Base-by-base conservation (phyloP, 2,329 filamentous ascomycete species). In the Dendrostoma leiphaemia region DNA sequence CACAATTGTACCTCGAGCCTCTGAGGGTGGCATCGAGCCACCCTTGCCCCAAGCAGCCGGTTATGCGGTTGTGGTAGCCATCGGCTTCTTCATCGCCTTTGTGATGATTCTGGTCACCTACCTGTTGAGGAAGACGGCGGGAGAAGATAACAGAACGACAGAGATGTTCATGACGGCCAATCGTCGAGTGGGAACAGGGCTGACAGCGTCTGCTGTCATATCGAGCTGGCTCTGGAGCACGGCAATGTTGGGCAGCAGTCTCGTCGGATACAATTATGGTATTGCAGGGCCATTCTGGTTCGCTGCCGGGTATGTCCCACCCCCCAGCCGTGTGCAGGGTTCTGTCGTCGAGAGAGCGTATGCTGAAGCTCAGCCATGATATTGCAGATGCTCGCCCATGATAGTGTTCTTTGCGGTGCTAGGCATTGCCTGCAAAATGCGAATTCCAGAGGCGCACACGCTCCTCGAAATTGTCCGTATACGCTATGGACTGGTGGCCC, bases 201-300 rank as follows among this genome's bases (percentile, higher is more conserved):
- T 81, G 23, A 80, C 77, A 8, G 74, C 78, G 3, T 81, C 78
- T 0, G 78, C 79, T 6, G 78, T 81, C 1, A 74, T 81, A 17
- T 81, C 78, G 29, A 79, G 76, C 0, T 82, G 78, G 79, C 70
- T 80, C 2, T 81, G 77, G 76, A 78, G 74, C 21, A 81, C 78
- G 0, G 76, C 78, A 0, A 71, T 81, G 59, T 66, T 82, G 0
- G 77, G 77, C 0, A 76, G 75, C 9, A 72, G 72, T 0, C 67
- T 80, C 3, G 76, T 81, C 0, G 79, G 78, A 1, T 82, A 82
- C 58, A 72, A 73, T 47, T 81, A 79, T 60, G 81, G 81, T 0
- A 68, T 82, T 2, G 75, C 78, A 1, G 79, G 79, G 0, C 79
- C 79, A 0, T 82, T 83, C 51, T 83, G 79, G 80, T 83, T 79